These are phyloP conservation scores for Grigorovia transvaalensis DNA, from an alignment of 805 yeast genomes.

Conservation along the genomic window DNA sequence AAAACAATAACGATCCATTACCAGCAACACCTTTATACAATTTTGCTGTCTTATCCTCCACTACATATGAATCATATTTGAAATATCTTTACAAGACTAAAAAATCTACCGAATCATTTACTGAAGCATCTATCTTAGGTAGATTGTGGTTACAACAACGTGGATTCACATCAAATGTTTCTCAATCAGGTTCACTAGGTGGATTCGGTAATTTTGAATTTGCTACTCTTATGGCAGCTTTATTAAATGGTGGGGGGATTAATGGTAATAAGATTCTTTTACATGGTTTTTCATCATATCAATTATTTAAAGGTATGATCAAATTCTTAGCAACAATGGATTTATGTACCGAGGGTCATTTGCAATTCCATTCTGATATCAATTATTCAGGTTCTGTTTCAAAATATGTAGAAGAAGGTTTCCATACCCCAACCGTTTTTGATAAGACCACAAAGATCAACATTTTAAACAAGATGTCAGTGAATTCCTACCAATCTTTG, in stretches of 20 bases:
- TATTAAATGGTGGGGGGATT: slow-evolving; percentile 73
- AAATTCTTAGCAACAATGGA: slow-evolving; percentile 76
- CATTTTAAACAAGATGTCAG: slow-evolving; percentile 70
- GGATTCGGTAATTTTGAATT: slow-evolving; percentile 95
- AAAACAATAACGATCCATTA: slow-evolving; percentile 7
- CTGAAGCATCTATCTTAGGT: slow-evolving; percentile 80
- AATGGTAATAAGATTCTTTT: slow-evolving; percentile 66
- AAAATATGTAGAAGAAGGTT: slow-evolving; percentile 43
- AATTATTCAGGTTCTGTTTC: slow-evolving; percentile 23
- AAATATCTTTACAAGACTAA: slow-evolving; percentile 67
- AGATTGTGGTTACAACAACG: slow-evolving; percentile 85
- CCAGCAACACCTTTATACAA: slow-evolving; percentile 72
- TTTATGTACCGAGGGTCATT: slow-evolving; percentile 48
- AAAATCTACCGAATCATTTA: slow-evolving; percentile 68
- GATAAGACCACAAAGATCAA: slow-evolving; percentile 72
- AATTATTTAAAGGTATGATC: slow-evolving; percentile 81
- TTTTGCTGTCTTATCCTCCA: slow-evolving; percentile 61
- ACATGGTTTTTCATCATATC: slow-evolving; percentile 87
- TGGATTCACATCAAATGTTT: slow-evolving; percentile 56
- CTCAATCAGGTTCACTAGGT: slow-evolving; percentile 39
- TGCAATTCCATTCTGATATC: slow-evolving; percentile 48
- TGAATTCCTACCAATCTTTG: slow-evolving; percentile 51
- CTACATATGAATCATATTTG: slow-evolving; percentile 58
- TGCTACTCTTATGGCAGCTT: slow-evolving; percentile 65
- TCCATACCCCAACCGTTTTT: slow-evolving; percentile 62